Evolutionary conservation across 2,329 filamentous ascomycete species (phyloP), one percentile per base, ranked within the genome.

Genomic region (Aspergillus sp.): DNA sequence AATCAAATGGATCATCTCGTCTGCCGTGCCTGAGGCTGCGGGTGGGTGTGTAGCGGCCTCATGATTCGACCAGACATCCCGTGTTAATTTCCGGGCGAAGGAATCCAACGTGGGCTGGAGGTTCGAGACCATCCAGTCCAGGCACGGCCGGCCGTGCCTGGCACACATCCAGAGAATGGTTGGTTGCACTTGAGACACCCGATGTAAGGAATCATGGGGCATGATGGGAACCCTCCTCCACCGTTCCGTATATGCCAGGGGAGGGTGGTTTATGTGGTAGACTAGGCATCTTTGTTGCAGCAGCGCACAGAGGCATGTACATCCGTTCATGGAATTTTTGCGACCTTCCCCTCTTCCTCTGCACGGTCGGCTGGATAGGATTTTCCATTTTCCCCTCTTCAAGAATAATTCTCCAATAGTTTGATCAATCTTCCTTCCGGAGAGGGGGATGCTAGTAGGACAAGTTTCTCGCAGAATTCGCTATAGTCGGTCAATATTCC

Each of bases 21-120:
- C 47, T 17, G 47, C 47, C 47, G 47, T 50, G 47, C 47, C 47
- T 50, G 47, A 50, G 47, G 47, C 47, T 30, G 28, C 25, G 47
- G 25, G 47, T 50, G 47, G 47, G 47, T 30, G 25, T 28, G 2
- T 8, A 17, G 47, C 47, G n/a, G 47, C 47, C 15, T 17, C 25
- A 9, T 55, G 53, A 30, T 55, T 55, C 8, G 53, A 17, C 38
- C n/a, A 7, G n/a, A 21, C 39, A n/a, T 45, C 39, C 53, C 53
- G 53, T 55, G 53, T 47, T 55, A 55, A 55, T 55, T 55, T 55
- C 53, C 53, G 53, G 53, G 53, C 53, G n/a, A 45, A 47, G 53
- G 25, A 55, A 55, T 28, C 47, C 39, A 55, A 55, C 53, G 53
- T 55, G 53, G 53, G 43, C 53, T 17, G n/a, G 53, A 55, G 23